Conservation (phyloP, 2,329 filamentous ascomycete genomes). For the Rhytidhysteron rufulum region DNA sequence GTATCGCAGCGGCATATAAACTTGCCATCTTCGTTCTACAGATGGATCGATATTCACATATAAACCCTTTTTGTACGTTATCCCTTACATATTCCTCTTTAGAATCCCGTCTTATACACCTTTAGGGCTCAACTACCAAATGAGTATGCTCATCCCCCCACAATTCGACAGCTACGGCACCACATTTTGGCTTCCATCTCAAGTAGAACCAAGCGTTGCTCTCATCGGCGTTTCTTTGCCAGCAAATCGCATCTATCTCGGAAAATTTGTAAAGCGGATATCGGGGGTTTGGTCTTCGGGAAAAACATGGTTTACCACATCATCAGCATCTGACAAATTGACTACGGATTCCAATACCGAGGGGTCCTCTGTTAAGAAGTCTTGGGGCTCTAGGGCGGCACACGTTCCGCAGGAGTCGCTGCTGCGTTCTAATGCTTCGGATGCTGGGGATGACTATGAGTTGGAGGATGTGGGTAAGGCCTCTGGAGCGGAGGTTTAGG, state of each 20-base stretch:
- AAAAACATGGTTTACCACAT: not conserved
- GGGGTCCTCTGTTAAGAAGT: not conserved
- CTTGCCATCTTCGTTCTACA: conserved; percentile 14
- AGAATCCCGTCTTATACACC: no score
- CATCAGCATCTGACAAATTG: not conserved
- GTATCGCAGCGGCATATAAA: conserved; percentile 20
- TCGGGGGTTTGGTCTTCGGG: not conserved
- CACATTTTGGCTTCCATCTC: conserved; percentile 23
- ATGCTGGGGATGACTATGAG: not conserved
- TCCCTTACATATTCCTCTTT: no score
- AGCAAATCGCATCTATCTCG: conserved; percentile 4
- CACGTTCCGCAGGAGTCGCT: not conserved
- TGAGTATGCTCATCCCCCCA: conserved; percentile 15
- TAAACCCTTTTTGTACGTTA: conserved; percentile 17
- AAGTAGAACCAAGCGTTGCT: conserved; percentile 21
- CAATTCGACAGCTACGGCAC: conserved; percentile 22
- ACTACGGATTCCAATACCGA: not conserved
- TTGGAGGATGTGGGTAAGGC: not conserved
- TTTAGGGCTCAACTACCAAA: conserved; percentile 14
- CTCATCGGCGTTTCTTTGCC: conserved; percentile 22
- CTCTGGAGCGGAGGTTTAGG: no score
- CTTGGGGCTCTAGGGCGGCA: not conserved
- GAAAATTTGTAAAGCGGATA: not conserved
- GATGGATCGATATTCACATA: conserved; percentile 5
- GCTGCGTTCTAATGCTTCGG: not conserved